Evolutionary conservation across 1,284 basidiomycete species (phyloP), one percentile per base, ranked within the genome.

Genomic region (Puccinia novopanici): DNA sequence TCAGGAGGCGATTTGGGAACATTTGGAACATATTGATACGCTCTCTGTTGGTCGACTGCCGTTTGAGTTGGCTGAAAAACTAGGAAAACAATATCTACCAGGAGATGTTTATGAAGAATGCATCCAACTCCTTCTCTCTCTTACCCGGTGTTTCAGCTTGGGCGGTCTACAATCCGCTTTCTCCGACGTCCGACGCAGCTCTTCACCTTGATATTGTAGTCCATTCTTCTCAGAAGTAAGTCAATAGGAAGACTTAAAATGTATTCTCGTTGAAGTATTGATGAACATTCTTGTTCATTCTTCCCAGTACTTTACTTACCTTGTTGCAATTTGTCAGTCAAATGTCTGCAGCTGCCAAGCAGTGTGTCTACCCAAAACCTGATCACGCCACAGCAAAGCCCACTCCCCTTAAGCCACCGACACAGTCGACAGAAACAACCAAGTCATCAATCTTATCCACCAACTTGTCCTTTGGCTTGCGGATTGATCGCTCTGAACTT

Each of bases 151-250:
- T 74, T 74, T 74, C 72, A 6, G 72, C 72, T 57, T 74, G 72
- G 72, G 72, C 72, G 45, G 40, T 74, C 15, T 74, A 74, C 55
- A 74, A 74, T 45, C 72, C 72, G 52, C 42, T 57, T 24, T 57
- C 54, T 45, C 6, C 72, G 30, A 48, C 55, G 40, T 19, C 40
- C 42, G 72, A 74, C 24, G 72, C 72, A 59, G 57, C 72, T 59
- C 72, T 74, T 45, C 72, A 74, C 45, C 22, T 74, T 30, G 72
- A 74, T 19, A 74, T 74, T 57, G 30, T 74, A 48, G 72, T 74
- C 15, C 72, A 74, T 45, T 74, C 72, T 12, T 74, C 72, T 40
- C 72, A 74, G 48, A 74, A 74, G 72, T 74, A 61, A 74, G 72
- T 34, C 10, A 22, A 19, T 42, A 67, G 9, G 34, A n/a, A 45